A percentile compares a stretch with the other conserved stretches of the same genome.
phyloP scores from a whole-genome alignment of 257 asterid species.

The Euphrasia confusa region DNA sequence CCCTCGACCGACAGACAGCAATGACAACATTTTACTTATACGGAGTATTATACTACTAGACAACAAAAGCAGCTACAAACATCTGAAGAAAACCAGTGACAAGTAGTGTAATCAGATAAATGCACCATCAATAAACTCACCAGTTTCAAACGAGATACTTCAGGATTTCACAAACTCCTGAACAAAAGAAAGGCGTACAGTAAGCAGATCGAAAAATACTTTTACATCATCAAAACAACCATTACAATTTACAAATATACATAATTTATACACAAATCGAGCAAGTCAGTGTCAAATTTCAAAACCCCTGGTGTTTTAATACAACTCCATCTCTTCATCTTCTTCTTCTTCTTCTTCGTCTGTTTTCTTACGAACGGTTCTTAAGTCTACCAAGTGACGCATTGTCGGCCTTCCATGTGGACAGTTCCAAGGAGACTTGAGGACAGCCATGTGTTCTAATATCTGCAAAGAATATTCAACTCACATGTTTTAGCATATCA shows the following conservation, averaged over 20 bases:
- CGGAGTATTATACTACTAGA: too few species aligned
- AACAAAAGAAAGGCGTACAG: too few species aligned
- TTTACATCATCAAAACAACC: constrained; percentile 1
- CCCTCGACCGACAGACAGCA: too few species aligned
- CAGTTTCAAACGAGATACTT: too few species aligned
- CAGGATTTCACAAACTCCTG: too few species aligned
- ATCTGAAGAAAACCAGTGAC: too few species aligned
- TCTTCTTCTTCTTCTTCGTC: constrained; percentile 47
- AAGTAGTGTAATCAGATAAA: too few species aligned
- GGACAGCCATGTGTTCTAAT: constrained; percentile 59
- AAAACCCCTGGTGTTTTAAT: background rate
- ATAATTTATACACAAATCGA: constrained; percentile 18
- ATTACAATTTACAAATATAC: background rate
- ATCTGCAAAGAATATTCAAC: constrained; percentile 42
- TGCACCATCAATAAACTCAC: too few species aligned
- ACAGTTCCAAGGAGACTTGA: constrained; percentile 98
- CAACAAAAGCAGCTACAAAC: too few species aligned
- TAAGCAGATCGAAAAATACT: too few species aligned
- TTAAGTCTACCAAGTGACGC: constrained; percentile 90
- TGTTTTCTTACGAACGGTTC: constrained; percentile 35
- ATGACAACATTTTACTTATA: too few species aligned
- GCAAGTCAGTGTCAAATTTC: constrained; percentile 5
- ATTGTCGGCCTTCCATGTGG: constrained; percentile 98
- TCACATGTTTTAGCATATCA: background rate
- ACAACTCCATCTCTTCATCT: constrained; percentile 33